Evolutionary conservation across 2,329 filamentous ascomycete species (phyloP).

Genomic region (Fusarium begoniae): DNA sequence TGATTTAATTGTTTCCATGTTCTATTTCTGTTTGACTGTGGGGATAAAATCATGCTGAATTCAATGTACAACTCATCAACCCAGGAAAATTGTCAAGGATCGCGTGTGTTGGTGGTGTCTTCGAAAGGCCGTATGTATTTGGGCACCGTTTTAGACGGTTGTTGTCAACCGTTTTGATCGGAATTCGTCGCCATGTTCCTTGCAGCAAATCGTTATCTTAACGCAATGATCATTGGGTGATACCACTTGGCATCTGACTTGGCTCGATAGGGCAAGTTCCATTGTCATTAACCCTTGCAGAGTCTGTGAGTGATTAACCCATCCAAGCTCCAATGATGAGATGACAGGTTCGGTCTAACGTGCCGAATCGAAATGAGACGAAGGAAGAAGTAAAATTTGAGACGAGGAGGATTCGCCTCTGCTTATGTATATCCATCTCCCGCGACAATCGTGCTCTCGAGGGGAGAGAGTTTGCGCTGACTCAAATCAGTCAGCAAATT

Average conservation of each 20-base stretch:
- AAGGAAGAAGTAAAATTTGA: background rate
- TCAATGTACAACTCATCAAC: background rate
- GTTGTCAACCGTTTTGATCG: background rate
- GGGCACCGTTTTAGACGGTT: constrained; percentile 5
- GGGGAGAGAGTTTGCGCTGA: background rate
- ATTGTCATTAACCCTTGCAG: constrained; percentile 7
- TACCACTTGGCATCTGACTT: constrained; percentile 1
- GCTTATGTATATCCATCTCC: no score
- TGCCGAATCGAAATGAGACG: constrained; percentile 15
- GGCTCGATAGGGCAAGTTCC: constrained; percentile 11
- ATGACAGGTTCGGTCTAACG: background rate
- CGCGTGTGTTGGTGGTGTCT: background rate
- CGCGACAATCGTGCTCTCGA: background rate
- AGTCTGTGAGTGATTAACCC: background rate
- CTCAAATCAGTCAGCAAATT: background rate
- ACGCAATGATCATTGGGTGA: constrained; percentile 6
- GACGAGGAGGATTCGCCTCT: background rate
- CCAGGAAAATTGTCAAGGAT: background rate
- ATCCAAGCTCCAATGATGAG: background rate
- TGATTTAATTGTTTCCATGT: background rate
- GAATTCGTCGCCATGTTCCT: constrained; percentile 7
- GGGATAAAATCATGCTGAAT: background rate
- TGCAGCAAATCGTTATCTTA: constrained; percentile 17
- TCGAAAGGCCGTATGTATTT: background rate
- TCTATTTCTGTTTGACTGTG: background rate